Evolutionary conservation across 805 yeast species (phyloP).

Genomic region (Yarrowia porcina): DNA sequence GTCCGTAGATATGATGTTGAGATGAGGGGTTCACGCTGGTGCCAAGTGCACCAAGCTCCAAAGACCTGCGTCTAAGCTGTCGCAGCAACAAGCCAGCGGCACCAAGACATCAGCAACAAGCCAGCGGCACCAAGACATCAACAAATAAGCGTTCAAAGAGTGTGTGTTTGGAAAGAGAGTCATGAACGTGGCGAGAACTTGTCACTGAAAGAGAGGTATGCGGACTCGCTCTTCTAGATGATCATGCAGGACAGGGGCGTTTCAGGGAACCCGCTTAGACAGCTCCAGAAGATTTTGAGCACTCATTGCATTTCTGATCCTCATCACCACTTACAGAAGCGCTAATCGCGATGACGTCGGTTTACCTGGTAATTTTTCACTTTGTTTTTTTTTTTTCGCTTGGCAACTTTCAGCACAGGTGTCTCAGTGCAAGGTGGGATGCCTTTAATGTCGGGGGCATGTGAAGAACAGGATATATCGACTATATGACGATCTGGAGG

Average conservation of each 20-base stretch:
- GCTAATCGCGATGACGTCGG: background rate
- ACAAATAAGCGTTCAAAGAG: background rate
- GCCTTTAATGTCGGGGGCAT: conserved; percentile 12
- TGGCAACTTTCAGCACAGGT: background rate
- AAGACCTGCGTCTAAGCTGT: no score
- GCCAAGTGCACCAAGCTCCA: no score
- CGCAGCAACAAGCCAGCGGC: no score
- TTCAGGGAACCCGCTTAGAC: no score
- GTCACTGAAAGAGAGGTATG: no score
- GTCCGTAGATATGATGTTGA: no score
- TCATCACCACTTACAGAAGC: background rate
- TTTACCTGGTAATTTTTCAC: background rate
- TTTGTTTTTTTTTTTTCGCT: background rate
- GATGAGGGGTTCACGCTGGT: no score
- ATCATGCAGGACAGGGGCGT: no score
- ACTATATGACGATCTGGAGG: background rate
- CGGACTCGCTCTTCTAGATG: no score
- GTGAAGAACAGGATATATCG: background rate
- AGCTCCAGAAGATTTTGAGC: no score
- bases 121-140: conserved; percentile 16
- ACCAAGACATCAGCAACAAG: conserved; percentile 15
- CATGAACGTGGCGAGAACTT: background rate
- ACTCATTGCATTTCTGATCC: no score
- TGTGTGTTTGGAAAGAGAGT: background rate
- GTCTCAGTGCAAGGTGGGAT: conserved; percentile 15